Conservation (phyloP, 257 asterid genomes). For the Dorcoceras hygrometricum region DNA sequence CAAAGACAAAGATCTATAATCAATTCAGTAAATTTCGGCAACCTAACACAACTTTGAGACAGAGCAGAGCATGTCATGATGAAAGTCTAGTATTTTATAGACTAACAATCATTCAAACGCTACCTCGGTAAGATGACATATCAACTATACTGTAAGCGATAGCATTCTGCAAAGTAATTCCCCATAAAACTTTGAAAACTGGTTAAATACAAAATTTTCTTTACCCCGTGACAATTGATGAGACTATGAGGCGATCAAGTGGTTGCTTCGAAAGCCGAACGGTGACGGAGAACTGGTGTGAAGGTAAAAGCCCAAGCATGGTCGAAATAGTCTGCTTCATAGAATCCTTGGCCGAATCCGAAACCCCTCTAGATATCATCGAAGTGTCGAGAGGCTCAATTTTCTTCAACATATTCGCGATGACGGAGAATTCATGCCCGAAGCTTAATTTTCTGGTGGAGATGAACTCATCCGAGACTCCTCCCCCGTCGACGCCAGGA, state of each 20-base stretch:
- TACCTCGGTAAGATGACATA: not conserved
- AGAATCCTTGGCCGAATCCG: slow-evolving; percentile 88
- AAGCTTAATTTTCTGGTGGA: slow-evolving; percentile 76
- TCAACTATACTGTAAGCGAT: not conserved
- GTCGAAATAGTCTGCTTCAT: slow-evolving; percentile 98
- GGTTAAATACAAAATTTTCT: slow-evolving; percentile 1
- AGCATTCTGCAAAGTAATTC: not conserved
- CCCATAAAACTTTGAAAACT: not conserved
- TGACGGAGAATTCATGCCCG: slow-evolving; percentile 78
- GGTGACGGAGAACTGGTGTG: slow-evolving; percentile 79
- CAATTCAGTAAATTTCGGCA: slow-evolving; percentile 17
- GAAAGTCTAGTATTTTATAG: slow-evolving; percentile 3
- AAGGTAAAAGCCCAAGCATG: slow-evolving; percentile 97
- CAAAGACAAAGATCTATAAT: slow-evolving; percentile 17
- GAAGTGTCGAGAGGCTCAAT: slow-evolving; percentile 92
- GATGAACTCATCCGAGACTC: slow-evolving; percentile 91
- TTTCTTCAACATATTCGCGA: slow-evolving; percentile 82
- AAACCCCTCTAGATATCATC: slow-evolving; percentile 74
- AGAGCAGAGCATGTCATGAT: not conserved
- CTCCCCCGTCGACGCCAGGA: slow-evolving; percentile 95
- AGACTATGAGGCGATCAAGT: slow-evolving; percentile 73
- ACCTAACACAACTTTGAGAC: not conserved
- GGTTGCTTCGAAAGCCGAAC: slow-evolving; percentile 70
- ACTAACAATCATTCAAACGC: not conserved
- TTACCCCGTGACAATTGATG: slow-evolving; percentile 93